Evolutionary conservation across 305 asterid species (phyloP).

Genomic region (Fraxinus velutina): DNA sequence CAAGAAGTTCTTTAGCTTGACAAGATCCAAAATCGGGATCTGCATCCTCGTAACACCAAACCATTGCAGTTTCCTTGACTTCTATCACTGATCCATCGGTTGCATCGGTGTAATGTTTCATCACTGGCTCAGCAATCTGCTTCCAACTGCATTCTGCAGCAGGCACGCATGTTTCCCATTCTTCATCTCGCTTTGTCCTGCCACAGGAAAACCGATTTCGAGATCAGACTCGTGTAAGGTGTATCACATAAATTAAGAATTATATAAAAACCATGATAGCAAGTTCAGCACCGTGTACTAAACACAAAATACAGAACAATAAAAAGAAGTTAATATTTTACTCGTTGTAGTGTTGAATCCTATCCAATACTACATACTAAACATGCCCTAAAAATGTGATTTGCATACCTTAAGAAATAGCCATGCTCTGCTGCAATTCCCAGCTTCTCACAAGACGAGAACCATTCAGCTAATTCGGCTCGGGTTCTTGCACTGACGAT

Average conservation of each 20-base stretch:
- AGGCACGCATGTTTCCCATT: constrained; percentile 50
- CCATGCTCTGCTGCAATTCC: constrained; percentile 59
- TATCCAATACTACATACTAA: not conserved
- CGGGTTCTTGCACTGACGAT: constrained; percentile 48
- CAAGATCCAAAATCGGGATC: constrained; percentile 54
- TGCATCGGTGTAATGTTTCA: constrained; percentile 45
- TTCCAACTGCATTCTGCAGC: constrained; percentile 46
- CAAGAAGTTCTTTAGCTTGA: constrained; percentile 51
- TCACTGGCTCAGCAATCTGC: constrained; percentile 52
- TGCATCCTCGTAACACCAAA: constrained; percentile 54
- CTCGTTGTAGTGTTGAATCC: not conserved
- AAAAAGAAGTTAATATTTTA: not conserved
- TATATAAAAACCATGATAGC: not conserved
- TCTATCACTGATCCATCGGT: constrained; percentile 54
- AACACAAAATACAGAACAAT: not conserved
- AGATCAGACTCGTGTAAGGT: not conserved
- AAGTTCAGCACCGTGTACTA: not conserved
- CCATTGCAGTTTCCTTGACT: constrained; percentile 47
- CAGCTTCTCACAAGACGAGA: constrained; percentile 42
- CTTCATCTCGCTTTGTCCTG: constrained; percentile 42
- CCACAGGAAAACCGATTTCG: not conserved
- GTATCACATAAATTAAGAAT: not conserved
- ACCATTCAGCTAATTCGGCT: constrained; percentile 36
- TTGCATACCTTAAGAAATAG: constrained; percentile 39
- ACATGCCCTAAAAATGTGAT: not conserved